Evolutionary conservation across 2,329 filamentous ascomycete species (phyloP).

Genomic region (Fonsecaea nubica): DNA sequence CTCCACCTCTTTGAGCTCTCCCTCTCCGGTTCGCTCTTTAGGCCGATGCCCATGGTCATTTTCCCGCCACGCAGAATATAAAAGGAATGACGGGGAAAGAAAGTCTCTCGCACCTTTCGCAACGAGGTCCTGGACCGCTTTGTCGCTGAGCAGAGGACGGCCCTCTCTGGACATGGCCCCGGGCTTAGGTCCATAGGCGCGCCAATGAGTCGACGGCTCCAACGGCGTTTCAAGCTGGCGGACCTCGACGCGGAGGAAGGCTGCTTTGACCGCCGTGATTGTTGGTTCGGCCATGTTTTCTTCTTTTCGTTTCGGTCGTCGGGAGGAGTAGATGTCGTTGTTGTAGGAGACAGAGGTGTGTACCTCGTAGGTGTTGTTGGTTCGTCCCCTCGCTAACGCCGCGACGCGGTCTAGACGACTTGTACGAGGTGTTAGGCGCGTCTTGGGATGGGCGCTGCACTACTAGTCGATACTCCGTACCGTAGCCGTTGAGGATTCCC

Average conservation of each 20-base stretch:
- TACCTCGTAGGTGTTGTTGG: no score
- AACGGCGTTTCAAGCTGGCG: constrained; percentile 59
- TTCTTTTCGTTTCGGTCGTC: neutral
- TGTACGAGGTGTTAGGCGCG: neutral
- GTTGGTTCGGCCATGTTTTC: constrained; percentile 45
- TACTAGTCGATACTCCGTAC: neutral
- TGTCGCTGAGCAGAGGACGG: constrained; percentile 51
- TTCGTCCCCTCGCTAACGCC: neutral
- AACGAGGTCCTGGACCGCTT: constrained; percentile 58
- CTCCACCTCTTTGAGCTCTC: no score
- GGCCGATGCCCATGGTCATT: no score
- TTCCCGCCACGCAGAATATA: no score
- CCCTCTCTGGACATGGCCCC: constrained; percentile 51
- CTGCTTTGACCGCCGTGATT: constrained; percentile 58
- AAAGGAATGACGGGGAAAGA: no score
- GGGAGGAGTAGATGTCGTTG: neutral
- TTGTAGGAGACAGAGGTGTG: neutral
- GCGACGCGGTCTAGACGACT: neutral
- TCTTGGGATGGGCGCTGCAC: neutral
- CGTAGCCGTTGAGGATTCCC: neutral
- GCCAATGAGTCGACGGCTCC: constrained; percentile 55
- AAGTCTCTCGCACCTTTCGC: constrained; percentile 53
- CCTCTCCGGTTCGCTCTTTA: neutral
- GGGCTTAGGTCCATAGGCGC: constrained; percentile 43
- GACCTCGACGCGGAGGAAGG: constrained; percentile 59